Evolutionary conservation across 2,329 filamentous ascomycete species (phyloP).

Genomic region (Pezicula radicicola): DNA sequence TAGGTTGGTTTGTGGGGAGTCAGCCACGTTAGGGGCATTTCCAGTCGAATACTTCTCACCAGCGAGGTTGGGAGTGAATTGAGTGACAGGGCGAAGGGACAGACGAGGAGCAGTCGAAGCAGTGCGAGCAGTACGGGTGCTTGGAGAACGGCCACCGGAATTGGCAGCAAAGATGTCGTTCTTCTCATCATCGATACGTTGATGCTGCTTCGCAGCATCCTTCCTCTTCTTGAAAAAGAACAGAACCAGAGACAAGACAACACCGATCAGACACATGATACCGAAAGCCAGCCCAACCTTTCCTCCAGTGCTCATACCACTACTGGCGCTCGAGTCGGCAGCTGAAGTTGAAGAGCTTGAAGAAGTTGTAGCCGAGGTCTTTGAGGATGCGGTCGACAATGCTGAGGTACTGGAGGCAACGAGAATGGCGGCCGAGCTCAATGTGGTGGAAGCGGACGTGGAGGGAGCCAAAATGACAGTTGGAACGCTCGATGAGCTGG

Average conservation of each 20-base stretch:
- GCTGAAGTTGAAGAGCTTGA: slow-evolving; percentile 4
- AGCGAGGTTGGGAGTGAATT: slow-evolving; percentile 70
- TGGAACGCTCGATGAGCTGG: slow-evolving; percentile 3
- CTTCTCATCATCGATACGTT: slow-evolving; percentile 64
- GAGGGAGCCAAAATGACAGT: slow-evolving; percentile 4
- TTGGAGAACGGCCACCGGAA: slow-evolving; percentile 12
- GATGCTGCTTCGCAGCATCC: slow-evolving; percentile 57
- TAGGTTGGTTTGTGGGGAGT: slow-evolving; percentile 18
- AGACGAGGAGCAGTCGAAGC: slow-evolving; percentile 67
- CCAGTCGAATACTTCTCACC: slow-evolving; percentile 48
- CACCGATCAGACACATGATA: slow-evolving; percentile 65
- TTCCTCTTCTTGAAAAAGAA: slow-evolving; percentile 69
- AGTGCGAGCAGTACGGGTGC: slow-evolving; percentile 14
- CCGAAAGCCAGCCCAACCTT: slow-evolving; percentile 83
- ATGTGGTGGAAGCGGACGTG: slow-evolving; percentile 3
- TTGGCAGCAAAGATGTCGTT: slow-evolving; percentile 31
- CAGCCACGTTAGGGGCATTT: slow-evolving; percentile 33
- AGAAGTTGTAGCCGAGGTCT: slow-evolving; percentile 6
- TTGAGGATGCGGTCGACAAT: neutral
- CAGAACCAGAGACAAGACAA: slow-evolving; percentile 65
- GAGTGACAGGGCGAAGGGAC: slow-evolving; percentile 78
- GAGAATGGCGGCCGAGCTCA: neutral
- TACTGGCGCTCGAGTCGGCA: slow-evolving; percentile 2
- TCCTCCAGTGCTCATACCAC: slow-evolving; percentile 40
- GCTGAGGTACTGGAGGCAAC: neutral